These are phyloP conservation scores for Geoglossum cookeanum DNA, from an alignment of 2,329 filamentous ascomycete species.

Conservation along the genomic window DNA sequence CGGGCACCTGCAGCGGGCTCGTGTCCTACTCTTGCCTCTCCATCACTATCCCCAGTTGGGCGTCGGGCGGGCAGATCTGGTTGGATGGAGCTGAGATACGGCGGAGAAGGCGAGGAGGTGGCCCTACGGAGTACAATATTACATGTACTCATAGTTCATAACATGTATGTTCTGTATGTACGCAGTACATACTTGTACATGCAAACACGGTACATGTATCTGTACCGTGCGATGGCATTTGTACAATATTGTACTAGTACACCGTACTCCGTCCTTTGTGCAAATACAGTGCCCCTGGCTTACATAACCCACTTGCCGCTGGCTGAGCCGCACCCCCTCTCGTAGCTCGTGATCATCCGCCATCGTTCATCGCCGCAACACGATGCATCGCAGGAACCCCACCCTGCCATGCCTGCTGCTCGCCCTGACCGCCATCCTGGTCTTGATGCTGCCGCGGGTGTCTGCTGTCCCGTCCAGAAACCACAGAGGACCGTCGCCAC, in stretches of 20 bases:
- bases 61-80: neutral
- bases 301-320: too few relatives aligned
- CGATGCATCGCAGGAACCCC: neutral
- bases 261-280: too few relatives aligned
- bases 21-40: neutral
- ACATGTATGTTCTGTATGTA: too few relatives aligned
- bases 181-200: too few relatives aligned
- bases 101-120: neutral
- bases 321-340: too few relatives aligned
- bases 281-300: too few relatives aligned
- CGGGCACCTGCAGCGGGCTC: neutral
- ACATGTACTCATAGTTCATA: too few relatives aligned
- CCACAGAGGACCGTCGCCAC: neutral
- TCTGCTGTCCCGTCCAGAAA: neutral
- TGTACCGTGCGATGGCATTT: too few relatives aligned
- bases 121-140: neutral
- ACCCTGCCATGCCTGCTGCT: neutral
- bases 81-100: neutral
- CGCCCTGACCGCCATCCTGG: neutral
- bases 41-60: neutral
- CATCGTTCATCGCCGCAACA: neutral
- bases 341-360: too few relatives aligned
- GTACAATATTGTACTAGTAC: too few relatives aligned
- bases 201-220: too few relatives aligned
- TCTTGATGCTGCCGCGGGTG: neutral